A percentile compares a stretch with the other conserved stretches of the same genome.
Conservation (phyloP, 2,329 filamentous ascomycete species). For the Metarhizium anisopliae region DNA sequence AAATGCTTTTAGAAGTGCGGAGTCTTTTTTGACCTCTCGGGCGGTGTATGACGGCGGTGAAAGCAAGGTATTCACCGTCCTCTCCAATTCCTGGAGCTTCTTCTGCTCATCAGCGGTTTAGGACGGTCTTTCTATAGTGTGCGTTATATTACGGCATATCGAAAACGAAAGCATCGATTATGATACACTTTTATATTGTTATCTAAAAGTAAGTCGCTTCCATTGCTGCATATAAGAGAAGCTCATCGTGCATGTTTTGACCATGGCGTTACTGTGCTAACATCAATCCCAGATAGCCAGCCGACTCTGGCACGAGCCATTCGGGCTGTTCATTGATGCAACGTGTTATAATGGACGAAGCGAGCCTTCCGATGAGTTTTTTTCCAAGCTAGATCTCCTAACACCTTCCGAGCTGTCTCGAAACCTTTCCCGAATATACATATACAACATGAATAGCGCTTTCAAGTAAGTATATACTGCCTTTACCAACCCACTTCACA, state of each 20-base stretch:
- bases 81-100: not conserved
- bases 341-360: conserved; percentile 62
- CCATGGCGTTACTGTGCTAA: not conserved
- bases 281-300: conserved; percentile 47
- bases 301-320: conserved; percentile 60
- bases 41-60: conserved; percentile 64
- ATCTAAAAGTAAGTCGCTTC: conserved; percentile 45
- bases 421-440: conserved; percentile 52
- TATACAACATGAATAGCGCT: conserved; percentile 67
- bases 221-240: not conserved
- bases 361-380: conserved; percentile 56
- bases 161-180: conserved; percentile 57
- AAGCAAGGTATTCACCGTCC: conserved; percentile 41
- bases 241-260: not conserved
- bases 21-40: conserved; percentile 54
- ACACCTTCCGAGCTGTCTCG: conserved; percentile 52
- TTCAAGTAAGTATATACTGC: conserved; percentile 38
- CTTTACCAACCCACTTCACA: not conserved
- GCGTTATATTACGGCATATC: conserved; percentile 59
- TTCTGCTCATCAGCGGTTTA: conserved; percentile 16
- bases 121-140: conserved; percentile 61
- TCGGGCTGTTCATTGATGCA: conserved; percentile 58
- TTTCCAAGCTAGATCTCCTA: conserved; percentile 53
- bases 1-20: conserved; percentile 56
- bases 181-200: conserved; percentile 58